These are phyloP conservation scores for Pycnococcus provasolii DNA, from an alignment of 139 green algal species.

Conservation along the genomic window DNA sequence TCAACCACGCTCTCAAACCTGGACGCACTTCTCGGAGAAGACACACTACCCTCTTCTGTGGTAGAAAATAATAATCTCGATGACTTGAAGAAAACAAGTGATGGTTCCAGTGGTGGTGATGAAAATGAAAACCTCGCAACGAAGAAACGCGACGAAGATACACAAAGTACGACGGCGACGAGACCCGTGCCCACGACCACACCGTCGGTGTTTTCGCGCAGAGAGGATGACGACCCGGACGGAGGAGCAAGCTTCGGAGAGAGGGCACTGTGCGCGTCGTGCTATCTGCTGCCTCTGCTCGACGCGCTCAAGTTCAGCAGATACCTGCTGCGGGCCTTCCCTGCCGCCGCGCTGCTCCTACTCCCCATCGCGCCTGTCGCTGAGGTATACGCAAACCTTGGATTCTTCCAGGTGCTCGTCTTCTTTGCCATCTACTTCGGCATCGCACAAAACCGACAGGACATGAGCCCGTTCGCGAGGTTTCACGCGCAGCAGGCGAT, in stretches of 20 bases:
- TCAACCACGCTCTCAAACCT: no score
- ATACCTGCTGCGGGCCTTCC: slow-evolving; percentile 16
- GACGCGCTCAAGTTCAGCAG: slow-evolving; percentile 24
- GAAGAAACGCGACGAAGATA: no score
- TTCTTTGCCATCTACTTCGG: slow-evolving; percentile 32
- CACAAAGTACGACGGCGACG: no score
- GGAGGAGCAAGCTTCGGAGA: neutral
- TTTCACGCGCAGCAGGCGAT: slow-evolving; percentile 31
- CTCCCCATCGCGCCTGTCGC: slow-evolving; percentile 21
- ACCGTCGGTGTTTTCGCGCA: no score
- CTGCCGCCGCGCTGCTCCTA: slow-evolving; percentile 2
- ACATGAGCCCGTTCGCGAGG: slow-evolving; percentile 19
- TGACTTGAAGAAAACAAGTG: no score
- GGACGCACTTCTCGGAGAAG: no score
- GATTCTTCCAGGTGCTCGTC: slow-evolving; percentile 23
- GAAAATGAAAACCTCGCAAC: no score
- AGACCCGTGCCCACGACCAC: no score
- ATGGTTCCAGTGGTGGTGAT: no score
- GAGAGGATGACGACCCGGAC: no score
- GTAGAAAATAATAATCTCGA: no score
- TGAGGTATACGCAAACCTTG: slow-evolving; percentile 22
- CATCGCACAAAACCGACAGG: slow-evolving; percentile 22
- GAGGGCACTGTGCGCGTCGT: slow-evolving; percentile 8
- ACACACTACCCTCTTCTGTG: no score
- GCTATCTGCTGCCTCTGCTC: slow-evolving; percentile 27